Base-by-base conservation (phyloP, 2,329 filamentous ascomycete genomes). In the Dothideomycetes sp. region DNA sequence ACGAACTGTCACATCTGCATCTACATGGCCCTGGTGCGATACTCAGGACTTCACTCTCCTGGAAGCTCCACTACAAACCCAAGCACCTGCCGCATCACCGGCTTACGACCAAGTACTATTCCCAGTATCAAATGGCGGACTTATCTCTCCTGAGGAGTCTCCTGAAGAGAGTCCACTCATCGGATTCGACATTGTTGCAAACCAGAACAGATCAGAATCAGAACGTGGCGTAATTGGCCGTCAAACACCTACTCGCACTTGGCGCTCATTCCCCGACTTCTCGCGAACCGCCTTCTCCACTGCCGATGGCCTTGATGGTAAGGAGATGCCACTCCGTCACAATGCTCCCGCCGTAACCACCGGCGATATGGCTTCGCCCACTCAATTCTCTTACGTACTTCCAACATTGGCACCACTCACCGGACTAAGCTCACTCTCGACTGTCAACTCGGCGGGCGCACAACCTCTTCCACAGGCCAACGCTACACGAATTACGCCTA, bases 11-110 rank as follows among this genome's bases (percentile, higher is more conserved):
- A 34, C 28, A 19, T 18, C 31, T 11, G n/a, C n/a, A n/a, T n/a
- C n/a, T n/a, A n/a, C n/a, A n/a, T 44, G 42, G 42, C 42, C 42
- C 10, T 44, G 42, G 42, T 40, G 42, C 25, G 30, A 40, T 31
- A 44, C 42, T 29, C 30, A 28, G 15, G 42, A 44, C 35, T 46
- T 40, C 35, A 46, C 43, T 23, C 44, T 48, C 11, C 27, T 44
- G n/a, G 42, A 44, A 12, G 30, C 34, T 20, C 35, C 35, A 16
- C 28, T 40, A 18, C 29, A 25, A 4, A 17, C 8, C 13, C 41
- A 30, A 22, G 27, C 27, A 36, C 16, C 31, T 4, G 25, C 40
- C 10, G 32, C 36, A 11, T 39, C 36, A 1, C 28, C 28, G 13
- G 24, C 29, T 12, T 33, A 30, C 29, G 16, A 32, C 18, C 37